Evolutionary conservation across 2,329 filamentous ascomycete species (phyloP).

Genomic region (Chrysoporthe puriensis): DNA sequence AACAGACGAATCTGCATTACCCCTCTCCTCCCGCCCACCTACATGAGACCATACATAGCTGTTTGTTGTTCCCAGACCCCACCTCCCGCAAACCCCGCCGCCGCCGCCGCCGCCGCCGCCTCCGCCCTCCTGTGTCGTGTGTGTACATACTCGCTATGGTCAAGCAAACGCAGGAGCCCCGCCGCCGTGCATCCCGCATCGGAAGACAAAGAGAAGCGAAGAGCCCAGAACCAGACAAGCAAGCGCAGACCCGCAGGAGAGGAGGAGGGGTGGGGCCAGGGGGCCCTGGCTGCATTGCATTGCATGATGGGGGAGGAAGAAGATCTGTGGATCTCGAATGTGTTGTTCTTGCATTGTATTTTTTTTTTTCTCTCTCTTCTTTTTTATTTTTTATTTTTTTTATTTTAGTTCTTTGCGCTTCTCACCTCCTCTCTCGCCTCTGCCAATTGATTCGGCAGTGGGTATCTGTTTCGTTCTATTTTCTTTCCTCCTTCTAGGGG

Average conservation of each 20-base stretch:
- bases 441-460: no score
- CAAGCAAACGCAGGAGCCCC: background rate
- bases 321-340: background rate
- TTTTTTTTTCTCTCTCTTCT: background rate
- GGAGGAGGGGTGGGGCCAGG: background rate
- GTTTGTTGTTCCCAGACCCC: background rate
- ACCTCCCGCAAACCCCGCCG: background rate
- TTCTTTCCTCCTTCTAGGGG: no score
- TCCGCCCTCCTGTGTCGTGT: no score
- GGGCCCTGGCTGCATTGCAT: conserved; percentile 1
- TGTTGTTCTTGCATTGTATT: background rate
- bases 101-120: background rate
- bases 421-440: background rate
- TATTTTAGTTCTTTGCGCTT: background rate
- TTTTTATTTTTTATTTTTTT: no score
- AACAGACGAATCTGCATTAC: no score
- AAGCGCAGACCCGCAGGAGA: background rate
- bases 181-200: conserved; percentile 2
- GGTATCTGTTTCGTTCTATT: no score
- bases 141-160: no score
- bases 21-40: background rate
- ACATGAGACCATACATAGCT: background rate
- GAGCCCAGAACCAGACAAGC: background rate
- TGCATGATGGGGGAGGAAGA: background rate
- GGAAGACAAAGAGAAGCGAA: background rate